Evolutionary conservation across 768 basidiomycete genomes (phyloP).

Genomic region (Mycena pura): DNA sequence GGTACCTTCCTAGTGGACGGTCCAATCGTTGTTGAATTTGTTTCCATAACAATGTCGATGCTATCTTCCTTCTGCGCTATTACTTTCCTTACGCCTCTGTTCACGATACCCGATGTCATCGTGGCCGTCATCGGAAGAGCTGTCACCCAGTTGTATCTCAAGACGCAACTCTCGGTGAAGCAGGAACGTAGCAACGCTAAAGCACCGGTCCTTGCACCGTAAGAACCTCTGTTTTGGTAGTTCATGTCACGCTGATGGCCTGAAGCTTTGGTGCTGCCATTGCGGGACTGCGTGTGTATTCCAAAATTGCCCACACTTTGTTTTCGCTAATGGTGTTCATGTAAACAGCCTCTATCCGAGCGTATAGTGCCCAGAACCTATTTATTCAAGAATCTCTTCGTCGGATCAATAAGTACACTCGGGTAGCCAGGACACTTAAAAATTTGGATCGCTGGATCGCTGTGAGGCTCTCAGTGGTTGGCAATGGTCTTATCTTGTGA

Average conservation of each 20-base stretch:
- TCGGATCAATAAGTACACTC: constrained; percentile 59
- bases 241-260: constrained; percentile 32
- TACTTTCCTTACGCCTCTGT: constrained; percentile 50
- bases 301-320: background rate
- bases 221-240: constrained; percentile 43
- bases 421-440: constrained; percentile 53
- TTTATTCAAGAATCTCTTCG: constrained; percentile 53
- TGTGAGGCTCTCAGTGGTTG: constrained; percentile 21
- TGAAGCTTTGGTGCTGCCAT: constrained; percentile 43
- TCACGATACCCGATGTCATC: constrained; percentile 51
- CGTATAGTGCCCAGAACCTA: constrained; percentile 62
- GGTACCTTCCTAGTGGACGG: constrained; percentile 15
- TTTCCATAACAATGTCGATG: background rate
- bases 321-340: background rate
- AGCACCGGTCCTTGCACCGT: constrained; percentile 43
- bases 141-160: constrained; percentile 52
- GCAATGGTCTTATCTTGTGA: background rate
- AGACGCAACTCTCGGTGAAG: constrained; percentile 54
- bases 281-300: constrained; percentile 46
- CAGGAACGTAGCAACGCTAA: constrained; percentile 53
- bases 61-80: constrained; percentile 36
- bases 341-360: constrained; percentile 62
- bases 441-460: constrained; percentile 45
- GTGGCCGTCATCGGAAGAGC: constrained; percentile 50
- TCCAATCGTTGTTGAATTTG: constrained; percentile 24